Evolutionary conservation across 352 stramenopile genomes (phyloP).

Genomic region (Pythium apleroticum): DNA sequence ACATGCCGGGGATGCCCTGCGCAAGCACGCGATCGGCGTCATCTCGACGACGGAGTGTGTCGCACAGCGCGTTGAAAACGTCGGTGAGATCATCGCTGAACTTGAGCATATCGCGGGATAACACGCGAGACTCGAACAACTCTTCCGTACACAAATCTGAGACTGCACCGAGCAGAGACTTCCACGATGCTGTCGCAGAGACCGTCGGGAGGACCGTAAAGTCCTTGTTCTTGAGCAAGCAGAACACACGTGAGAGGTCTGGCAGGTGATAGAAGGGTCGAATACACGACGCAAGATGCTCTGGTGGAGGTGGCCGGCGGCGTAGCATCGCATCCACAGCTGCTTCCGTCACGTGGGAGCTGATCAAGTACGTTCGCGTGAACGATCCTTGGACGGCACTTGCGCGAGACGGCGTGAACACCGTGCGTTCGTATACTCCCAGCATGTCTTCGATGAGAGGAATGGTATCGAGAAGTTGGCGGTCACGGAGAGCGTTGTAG

Average conservation of each 20-base stretch:
- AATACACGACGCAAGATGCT: neutral
- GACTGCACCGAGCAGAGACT: neutral
- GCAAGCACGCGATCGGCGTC: neutral
- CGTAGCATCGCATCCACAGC: slow-evolving; percentile 22
- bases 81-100: slow-evolving; percentile 10
- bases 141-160: slow-evolving; percentile 5
- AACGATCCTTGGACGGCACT: slow-evolving; percentile 18
- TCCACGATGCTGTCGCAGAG: neutral
- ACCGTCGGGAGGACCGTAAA: neutral
- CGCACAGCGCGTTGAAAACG: neutral
- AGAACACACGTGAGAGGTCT: neutral
- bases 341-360: slow-evolving; percentile 27
- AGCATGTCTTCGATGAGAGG: slow-evolving; percentile 26
- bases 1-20: neutral
- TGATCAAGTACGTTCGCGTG: slow-evolving; percentile 29
- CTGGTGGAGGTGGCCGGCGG: neutral
- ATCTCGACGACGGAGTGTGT: neutral
- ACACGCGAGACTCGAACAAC: slow-evolving; percentile 15
- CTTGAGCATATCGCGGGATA: slow-evolving; percentile 13
- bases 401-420: neutral
- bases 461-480: slow-evolving; percentile 14
- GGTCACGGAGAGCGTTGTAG: slow-evolving; percentile 26
- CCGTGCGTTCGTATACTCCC: neutral
- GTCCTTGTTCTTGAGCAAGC: neutral
- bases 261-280: neutral